Conservation (phyloP, 176 grass and related monocot genomes). For the Tillandsia fasciculata region DNA sequence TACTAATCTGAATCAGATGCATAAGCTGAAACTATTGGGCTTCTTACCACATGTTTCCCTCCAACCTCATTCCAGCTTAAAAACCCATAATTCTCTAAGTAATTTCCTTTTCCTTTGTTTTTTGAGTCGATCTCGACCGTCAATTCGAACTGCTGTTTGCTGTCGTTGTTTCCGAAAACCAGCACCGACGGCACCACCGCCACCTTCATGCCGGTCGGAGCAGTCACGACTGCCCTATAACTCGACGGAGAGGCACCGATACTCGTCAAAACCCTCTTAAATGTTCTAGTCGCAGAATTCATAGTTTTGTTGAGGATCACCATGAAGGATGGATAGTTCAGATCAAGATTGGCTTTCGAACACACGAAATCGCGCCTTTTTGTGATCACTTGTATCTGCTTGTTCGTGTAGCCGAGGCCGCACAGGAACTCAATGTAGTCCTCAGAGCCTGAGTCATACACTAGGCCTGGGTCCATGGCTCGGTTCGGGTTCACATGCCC, state of each 20-base stretch:
- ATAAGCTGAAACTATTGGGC: constrained; percentile 67
- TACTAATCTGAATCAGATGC: constrained; percentile 1
- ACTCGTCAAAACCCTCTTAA: constrained; percentile 53
- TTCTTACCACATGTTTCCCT: constrained; percentile 59
- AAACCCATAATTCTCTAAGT: constrained; percentile 59
- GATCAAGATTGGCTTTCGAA: constrained; percentile 32
- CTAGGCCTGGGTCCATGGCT: constrained; percentile 51
- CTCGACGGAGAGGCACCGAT: constrained; percentile 11
- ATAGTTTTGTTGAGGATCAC: constrained; percentile 40
- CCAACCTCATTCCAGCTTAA: constrained; percentile 71
- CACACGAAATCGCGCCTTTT: constrained; percentile 28
- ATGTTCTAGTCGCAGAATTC: constrained; percentile 25
- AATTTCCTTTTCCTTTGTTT: constrained; percentile 20
- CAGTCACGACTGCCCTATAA: constrained; percentile 27
- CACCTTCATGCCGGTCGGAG: constrained; percentile 45
- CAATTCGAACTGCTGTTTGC: constrained; percentile 42
- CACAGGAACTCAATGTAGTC: constrained; percentile 66
- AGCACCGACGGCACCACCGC: constrained; percentile 32
- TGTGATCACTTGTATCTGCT: constrained; percentile 32
- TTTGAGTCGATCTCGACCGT: constrained; percentile 36
- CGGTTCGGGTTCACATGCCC: constrained; percentile 57
- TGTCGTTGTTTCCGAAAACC: constrained; percentile 40
- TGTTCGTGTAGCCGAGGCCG: constrained; percentile 32
- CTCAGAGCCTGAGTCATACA: constrained; percentile 40
- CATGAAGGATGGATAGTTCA: constrained; percentile 74